Evolutionary conservation across 768 basidiomycete species (phyloP), one percentile per base, ranked within the genome.

Genomic region (Rhodotorula taiwanensis): DNA sequence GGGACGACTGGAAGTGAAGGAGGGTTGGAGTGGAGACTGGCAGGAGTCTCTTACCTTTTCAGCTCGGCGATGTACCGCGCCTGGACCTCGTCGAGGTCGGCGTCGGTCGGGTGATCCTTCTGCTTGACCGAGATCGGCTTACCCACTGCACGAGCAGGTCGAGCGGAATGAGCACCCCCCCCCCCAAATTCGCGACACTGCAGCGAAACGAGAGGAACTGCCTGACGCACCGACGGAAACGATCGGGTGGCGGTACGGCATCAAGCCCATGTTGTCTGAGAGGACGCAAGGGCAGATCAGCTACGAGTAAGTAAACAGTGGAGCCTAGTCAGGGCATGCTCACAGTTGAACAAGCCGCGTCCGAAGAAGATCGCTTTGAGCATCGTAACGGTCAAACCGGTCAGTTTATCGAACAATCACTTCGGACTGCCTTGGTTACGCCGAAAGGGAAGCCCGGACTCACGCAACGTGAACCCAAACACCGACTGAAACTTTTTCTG

Each of bases 331-430:
- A 36, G 18, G 70, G 16, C 9, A 39, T 28, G 28, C 85, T 31
- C 69, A 92, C 93, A 99, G 76, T 98, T 99, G 67, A 98, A 80
- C 58, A 99, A 76, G 18, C 94, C 94, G 63, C 95, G 80, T 4
- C 95, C 95, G 74, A 95, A 94, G 77, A 99, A 99, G n/a, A 99
- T 77, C 0, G 95, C 70, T 71, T n/a, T n/a, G n/a, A n/a, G n/a
- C n/a, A n/a, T n/a, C n/a, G n/a, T n/a, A n/a, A n/a, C n/a, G n/a
- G n/a, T n/a, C n/a, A n/a, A n/a, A n/a, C n/a, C n/a, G n/a, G n/a
- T n/a, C n/a, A n/a, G n/a, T n/a, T n/a, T n/a, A n/a, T n/a, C n/a
- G n/a, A n/a, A n/a, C n/a, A n/a, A n/a, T n/a, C n/a, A n/a, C n/a
- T n/a, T n/a, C n/a, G n/a, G n/a, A n/a, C n/a, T n/a, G n/a, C n/a